A percentile compares a stretch with the other conserved stretches of the same genome.
These are phyloP conservation scores for Tephrocybe sp. DNA, from an alignment of 768 basidiomycete genomes.

Conservation along the genomic window DNA sequence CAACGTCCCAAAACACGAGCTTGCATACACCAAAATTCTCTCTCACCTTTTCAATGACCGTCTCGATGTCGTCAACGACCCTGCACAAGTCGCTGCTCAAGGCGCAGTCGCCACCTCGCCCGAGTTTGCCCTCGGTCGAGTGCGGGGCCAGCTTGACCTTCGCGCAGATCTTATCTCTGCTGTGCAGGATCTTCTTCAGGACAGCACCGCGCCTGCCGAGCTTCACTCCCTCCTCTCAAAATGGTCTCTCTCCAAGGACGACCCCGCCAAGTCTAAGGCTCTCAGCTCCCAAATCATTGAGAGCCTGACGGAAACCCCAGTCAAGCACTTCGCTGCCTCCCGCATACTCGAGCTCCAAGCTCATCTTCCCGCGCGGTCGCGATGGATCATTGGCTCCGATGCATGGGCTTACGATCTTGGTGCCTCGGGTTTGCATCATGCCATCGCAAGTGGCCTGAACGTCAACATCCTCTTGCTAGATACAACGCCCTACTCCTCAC, in stretches of 20 bases:
- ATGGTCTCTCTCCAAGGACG: slow-evolving; percentile 81
- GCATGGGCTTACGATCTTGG: slow-evolving; percentile 98
- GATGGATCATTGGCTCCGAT: slow-evolving; percentile 99
- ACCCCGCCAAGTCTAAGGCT: slow-evolving; percentile 54
- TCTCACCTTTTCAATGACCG: slow-evolving; percentile 74
- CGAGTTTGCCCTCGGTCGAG: slow-evolving; percentile 90
- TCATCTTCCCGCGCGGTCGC: slow-evolving; percentile 65
- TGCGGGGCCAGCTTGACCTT: slow-evolving; percentile 77
- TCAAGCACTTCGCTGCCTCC: slow-evolving; percentile 42
- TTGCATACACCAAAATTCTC: slow-evolving; percentile 88
- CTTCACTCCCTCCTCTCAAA: slow-evolving; percentile 71
- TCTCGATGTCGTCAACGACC: slow-evolving; percentile 84
- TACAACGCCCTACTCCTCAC: slow-evolving; percentile 82
- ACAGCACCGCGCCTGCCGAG: slow-evolving; percentile 43
- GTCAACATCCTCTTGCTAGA: slow-evolving; percentile 96
- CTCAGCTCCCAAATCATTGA: slow-evolving; percentile 57
- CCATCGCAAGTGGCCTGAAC: slow-evolving; percentile 86
- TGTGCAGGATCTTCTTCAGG: slow-evolving; percentile 64
- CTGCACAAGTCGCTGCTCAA: slow-evolving; percentile 62
- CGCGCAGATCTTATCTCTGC: slow-evolving; percentile 63
- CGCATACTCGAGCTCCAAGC: slow-evolving; percentile 57
- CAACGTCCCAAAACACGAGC: slow-evolving; percentile 86
- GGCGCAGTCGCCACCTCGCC: slow-evolving; percentile 85
- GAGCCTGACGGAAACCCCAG: slow-evolving; percentile 39
- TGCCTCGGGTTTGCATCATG: slow-evolving; percentile 92